phyloP scores from a whole-genome alignment of 768 basidiomycete species.

The Pisolithus microcarpus region DNA sequence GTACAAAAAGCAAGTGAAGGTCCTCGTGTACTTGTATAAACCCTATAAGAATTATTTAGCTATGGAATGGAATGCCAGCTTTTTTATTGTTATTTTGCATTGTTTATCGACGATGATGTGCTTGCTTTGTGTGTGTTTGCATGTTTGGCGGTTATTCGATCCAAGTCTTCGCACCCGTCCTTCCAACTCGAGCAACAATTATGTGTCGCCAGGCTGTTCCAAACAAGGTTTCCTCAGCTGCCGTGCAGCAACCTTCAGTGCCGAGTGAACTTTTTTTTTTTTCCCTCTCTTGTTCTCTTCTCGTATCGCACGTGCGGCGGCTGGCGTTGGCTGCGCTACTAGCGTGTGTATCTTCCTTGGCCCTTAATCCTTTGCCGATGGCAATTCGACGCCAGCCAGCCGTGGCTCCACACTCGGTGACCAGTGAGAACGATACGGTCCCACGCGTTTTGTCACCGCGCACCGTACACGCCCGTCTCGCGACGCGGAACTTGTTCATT shows the following conservation, averaged over 20 bases:
- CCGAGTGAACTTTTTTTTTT: neutral
- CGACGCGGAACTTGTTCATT: too few species aligned
- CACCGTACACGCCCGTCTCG: too few species aligned
- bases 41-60: neutral
- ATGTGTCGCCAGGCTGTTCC: neutral
- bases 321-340: too few species aligned
- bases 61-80: neutral
- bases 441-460: too few species aligned
- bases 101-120: neutral
- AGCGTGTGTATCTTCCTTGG: too few species aligned
- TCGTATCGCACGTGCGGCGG: too few species aligned
- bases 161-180: neutral
- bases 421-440: too few species aligned
- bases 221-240: neutral
- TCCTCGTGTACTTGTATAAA: neutral
- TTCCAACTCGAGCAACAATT: constrained; percentile 1
- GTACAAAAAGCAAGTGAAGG: neutral
- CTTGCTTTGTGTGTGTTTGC: neutral
- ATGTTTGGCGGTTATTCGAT: too few species aligned
- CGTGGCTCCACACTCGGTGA: too few species aligned
- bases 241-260: neutral
- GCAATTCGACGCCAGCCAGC: too few species aligned
- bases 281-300: neutral
- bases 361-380: too few species aligned
- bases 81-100: neutral